Percentiles rank a stretch among this genome's conserved stretches.
Evolutionary conservation across 140 eudicot species (phyloP).

Genomic region (Ambrosia hybrid): DNA sequence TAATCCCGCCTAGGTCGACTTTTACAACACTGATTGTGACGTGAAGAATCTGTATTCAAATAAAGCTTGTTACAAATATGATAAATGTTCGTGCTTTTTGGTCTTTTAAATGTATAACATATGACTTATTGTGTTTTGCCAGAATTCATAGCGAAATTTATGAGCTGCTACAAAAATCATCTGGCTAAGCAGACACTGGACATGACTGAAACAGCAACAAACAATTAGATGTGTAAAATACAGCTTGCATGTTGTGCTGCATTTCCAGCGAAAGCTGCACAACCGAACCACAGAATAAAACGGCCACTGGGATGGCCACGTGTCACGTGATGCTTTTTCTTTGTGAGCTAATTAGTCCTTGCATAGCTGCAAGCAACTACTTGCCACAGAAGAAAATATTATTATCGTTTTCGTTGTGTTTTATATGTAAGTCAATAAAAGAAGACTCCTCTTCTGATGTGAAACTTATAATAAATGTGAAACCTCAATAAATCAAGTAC

Average conservation of each 20-base stretch:
- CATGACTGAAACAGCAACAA: background rate
- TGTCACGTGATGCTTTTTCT: slow-evolving; percentile 9
- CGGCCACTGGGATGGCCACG: slow-evolving; percentile 28
- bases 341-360: slow-evolving; percentile 20
- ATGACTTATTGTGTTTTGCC: slow-evolving; percentile 19
- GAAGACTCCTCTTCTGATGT: slow-evolving; percentile 13
- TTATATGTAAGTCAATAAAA: background rate
- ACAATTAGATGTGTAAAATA: slow-evolving; percentile 24
- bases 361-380: slow-evolving; percentile 26
- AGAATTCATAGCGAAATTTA: slow-evolving; percentile 82
- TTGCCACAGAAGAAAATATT: slow-evolving; percentile 10
- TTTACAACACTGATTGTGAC: no score
- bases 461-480: slow-evolving; percentile 18
- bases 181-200: slow-evolving; percentile 28
- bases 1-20: no score
- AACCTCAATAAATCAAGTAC: slow-evolving; percentile 6
- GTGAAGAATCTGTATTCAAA: no score
- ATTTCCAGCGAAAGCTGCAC: slow-evolving; percentile 19
- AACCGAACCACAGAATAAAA: slow-evolving; percentile 38
- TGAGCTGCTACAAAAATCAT: slow-evolving; percentile 67
- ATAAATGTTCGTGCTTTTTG: background rate
- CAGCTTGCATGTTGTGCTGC: slow-evolving; percentile 31
- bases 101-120: slow-evolving; percentile 1
- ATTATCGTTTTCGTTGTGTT: slow-evolving; percentile 3
- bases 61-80: background rate